Evolutionary conservation across 2,329 filamentous ascomycete genomes (phyloP), one percentile per base, ranked within the genome.

Genomic region (Sphaerulina populicola): DNA sequence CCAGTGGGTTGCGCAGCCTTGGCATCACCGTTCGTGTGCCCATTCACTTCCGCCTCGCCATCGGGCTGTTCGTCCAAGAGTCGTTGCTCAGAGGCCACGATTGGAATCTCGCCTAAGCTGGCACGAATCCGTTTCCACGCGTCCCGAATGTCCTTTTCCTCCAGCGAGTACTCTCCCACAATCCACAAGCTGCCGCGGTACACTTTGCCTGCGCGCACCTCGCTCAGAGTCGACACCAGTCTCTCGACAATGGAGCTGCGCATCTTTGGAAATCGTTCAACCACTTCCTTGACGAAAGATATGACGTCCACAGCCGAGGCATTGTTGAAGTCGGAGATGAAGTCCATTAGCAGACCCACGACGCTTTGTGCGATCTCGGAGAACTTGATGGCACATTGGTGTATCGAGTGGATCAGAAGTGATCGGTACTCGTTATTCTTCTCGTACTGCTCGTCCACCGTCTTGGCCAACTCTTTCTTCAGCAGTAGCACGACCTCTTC

Each of bases 311-410:
- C 88, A 1, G 93, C 93, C 1, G 91, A 95, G 40, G 87, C 86
- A 66, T 94, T 96, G 75, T 94, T 97, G 69, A 97, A 96, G 69
- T 98, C 93, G 46, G 87, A 88, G 64, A 98, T 96, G 68, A 97
- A 97, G 71, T 98, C 93, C 93, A 98, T 98, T 48, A 98, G 79
- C 40, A 96, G 80, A 59, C 93, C 93, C 49, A 98, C 93, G 12
- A 98, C 93, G 66, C 88, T 97, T 41, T 91, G 87, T 23, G 93
- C 93, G 56, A 98, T 91, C 71, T 98, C 91, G 9, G 93, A 97
- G 74, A 97, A 97, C 68, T 94, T 96, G 77, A 98, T 97, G 62
- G 93, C 93, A 69, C 93, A 97, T 68, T 94, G 89, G 70, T 98
- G 93, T 65, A 98, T 98, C 35, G 90, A 88, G 70, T 96, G 89